phyloP scores from a whole-genome alignment of 441 rosid species.

The Croton setiger region DNA sequence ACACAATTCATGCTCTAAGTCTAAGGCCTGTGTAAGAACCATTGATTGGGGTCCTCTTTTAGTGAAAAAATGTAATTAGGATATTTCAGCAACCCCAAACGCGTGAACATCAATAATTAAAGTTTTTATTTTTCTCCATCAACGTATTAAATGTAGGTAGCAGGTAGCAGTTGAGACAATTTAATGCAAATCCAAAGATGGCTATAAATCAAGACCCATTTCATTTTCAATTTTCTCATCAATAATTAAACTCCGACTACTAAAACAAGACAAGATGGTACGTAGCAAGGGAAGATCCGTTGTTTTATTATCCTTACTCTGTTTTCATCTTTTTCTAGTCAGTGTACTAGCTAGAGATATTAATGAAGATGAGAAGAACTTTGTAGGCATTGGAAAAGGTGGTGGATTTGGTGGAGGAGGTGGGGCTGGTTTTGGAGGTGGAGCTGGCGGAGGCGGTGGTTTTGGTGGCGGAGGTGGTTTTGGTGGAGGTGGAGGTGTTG shows the following conservation, averaged over 20 bases:
- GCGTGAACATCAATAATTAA: background rate
- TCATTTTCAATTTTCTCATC: constrained; percentile 13
- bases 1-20: background rate
- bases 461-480: constrained; percentile 34
- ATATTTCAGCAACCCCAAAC: constrained; percentile 1
- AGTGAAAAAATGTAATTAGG: background rate
- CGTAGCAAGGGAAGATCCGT: constrained; percentile 21
- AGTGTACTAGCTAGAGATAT: constrained; percentile 44
- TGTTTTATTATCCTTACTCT: constrained; percentile 44
- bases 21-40: background rate
- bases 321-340: constrained; percentile 42
- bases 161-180: constrained; percentile 47
- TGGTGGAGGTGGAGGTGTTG: constrained; percentile 26
- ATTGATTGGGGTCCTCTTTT: background rate
- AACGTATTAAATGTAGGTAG: constrained; percentile 20
- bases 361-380: constrained; percentile 27
- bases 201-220: constrained; percentile 19
- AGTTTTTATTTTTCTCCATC: background rate
- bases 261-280: constrained; percentile 30
- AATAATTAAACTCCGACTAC: background rate
- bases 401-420: constrained; percentile 37
- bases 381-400: constrained; percentile 27
- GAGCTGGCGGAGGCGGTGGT: constrained; percentile 32
- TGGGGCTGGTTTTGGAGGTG: constrained; percentile 30
- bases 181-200: constrained; percentile 26